Evolutionary conservation across 2,329 filamentous ascomycete species (phyloP), one percentile per base, ranked within the genome.

Genomic region (Falciphora oryzae): DNA sequence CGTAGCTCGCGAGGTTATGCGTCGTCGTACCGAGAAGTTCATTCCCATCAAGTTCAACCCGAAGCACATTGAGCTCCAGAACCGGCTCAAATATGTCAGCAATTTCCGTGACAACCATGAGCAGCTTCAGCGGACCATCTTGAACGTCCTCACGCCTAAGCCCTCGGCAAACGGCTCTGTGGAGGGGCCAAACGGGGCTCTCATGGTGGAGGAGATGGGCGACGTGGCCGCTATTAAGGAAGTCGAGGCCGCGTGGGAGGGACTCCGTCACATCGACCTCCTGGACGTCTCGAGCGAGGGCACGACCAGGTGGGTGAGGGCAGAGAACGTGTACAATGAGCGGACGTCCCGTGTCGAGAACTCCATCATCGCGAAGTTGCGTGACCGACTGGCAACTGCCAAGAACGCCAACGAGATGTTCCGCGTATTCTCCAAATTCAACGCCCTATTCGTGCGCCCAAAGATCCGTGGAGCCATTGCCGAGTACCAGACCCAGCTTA

Each of bases 401-500:
- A 97, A 96, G 82, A 97, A 93, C 67, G 95, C 95, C 57, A 98
- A 96, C 74, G 96, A 99, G 78, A 99, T 99, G 95, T 99, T 99
- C 76, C 91, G 96, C 64, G 95, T 99, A 67, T 99, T 99, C 76
- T 98, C 95, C 63, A 98, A 98, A 75, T 99, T 99, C 85, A 99
- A 99, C 74, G 95, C 95, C 2, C 88, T 99, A 35, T 96, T 99
- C 71, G 94, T 99, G 65, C 88, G 95, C 66, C 95, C 95, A n/a
- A 99, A 99, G 83, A 98, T 99, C 78, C 89, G 95, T 69, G 93
- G 96, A 69, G 96, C 95, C 64, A 99, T 99, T 72, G 91, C 93
- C 58, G 94, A 99, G 78, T 99, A 99, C 75, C 95, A 99, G 76
- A 95, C 94, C 5, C 93, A 97, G 76, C 87, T 99, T 44, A 97